Conservation (phyloP, 2,329 filamentous ascomycete genomes). For the Colletotrichum sp. region DNA sequence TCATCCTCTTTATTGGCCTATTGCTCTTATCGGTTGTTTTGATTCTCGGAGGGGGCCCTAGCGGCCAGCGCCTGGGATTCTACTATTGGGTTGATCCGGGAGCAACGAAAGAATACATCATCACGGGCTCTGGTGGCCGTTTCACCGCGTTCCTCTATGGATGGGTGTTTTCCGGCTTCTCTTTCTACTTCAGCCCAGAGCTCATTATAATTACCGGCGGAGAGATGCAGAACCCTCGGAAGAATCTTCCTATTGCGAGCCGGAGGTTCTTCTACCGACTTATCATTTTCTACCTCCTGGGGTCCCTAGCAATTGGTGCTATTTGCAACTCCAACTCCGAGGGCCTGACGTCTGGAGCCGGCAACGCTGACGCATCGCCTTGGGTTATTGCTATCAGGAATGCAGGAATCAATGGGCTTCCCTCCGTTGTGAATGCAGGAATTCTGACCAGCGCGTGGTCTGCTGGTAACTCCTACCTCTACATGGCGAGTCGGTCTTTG, state of each 20-base stretch:
- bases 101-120: constrained; percentile 4
- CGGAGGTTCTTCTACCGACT: constrained; percentile 29
- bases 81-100: constrained; percentile 19
- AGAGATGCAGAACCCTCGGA: constrained; percentile 47
- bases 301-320: constrained; percentile 56
- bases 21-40: constrained; percentile 62
- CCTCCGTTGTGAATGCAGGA: constrained; percentile 59
- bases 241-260: constrained; percentile 34
- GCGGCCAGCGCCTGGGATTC: constrained; percentile 24
- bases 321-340: constrained; percentile 57
- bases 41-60: constrained; percentile 22
- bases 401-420: constrained; percentile 56
- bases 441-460: constrained; percentile 57
- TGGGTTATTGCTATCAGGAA: constrained; percentile 56
- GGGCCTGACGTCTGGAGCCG: constrained; percentile 32
- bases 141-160: constrained; percentile 23
- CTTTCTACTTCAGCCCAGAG: constrained; percentile 26
- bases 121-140: constrained; percentile 24
- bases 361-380: constrained; percentile 45
- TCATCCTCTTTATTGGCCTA: constrained; percentile 60
- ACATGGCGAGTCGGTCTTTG: constrained; percentile 58
- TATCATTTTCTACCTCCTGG: constrained; percentile 48
- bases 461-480: constrained; percentile 57
- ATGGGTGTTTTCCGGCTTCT: constrained; percentile 25
- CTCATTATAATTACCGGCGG: constrained; percentile 25